Conservation (phyloP, 1,284 basidiomycete genomes). For the Trichosporon sp. region DNA sequence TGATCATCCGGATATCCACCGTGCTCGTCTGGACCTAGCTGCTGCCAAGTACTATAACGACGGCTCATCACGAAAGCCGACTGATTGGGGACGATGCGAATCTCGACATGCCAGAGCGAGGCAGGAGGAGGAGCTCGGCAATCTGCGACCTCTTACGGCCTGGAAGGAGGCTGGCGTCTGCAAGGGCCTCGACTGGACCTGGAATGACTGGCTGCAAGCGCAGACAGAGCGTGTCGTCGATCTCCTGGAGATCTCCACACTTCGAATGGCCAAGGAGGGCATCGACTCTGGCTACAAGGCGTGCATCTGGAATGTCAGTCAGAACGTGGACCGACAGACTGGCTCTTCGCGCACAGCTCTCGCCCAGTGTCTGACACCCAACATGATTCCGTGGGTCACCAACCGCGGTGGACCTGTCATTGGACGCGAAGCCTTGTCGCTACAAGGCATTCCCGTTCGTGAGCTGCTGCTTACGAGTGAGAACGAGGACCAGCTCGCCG, state of each 20-base stretch:
- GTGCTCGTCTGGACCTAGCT: constrained; percentile 75
- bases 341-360: constrained; percentile 75
- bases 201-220: constrained; percentile 85
- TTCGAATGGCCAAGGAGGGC: constrained; percentile 73
- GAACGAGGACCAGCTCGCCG: constrained; percentile 86
- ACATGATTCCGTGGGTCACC: constrained; percentile 94
- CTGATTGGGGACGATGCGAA: constrained; percentile 88
- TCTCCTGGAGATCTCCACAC: constrained; percentile 80
- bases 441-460: constrained; percentile 89
- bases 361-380: constrained; percentile 85
- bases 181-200: constrained; percentile 81
- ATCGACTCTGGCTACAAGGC: constrained; percentile 82
- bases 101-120: constrained; percentile 83
- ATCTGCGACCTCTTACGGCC: constrained; percentile 77
- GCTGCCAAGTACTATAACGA: constrained; percentile 43
- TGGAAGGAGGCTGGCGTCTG: constrained; percentile 92
- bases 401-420: constrained; percentile 95
- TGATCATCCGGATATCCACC: constrained; percentile 85
- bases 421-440: constrained; percentile 81
- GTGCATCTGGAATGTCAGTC: constrained; percentile 96
- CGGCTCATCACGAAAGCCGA: constrained; percentile 53
- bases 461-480: constrained; percentile 87
- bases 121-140: constrained; percentile 73
- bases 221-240: constrained; percentile 95
- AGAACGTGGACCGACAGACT: constrained; percentile 87